Evolutionary conservation across 2,329 filamentous ascomycete genomes (phyloP).

Genomic region (Fusarium nygamai): DNA sequence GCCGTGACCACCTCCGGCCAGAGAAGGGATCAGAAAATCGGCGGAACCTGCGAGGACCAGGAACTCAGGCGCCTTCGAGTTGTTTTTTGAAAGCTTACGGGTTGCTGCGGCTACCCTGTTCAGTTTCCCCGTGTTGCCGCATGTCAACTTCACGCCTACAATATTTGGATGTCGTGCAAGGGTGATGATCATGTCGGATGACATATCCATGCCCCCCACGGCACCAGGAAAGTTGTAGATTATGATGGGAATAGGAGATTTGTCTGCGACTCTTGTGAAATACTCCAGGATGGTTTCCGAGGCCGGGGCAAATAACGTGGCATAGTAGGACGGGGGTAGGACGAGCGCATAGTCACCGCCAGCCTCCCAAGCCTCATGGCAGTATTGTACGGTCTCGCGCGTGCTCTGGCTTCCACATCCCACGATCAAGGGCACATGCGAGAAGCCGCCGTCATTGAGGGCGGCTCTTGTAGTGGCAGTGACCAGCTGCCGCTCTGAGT

Average conservation of each 20-base stretch:
- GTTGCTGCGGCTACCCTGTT: conserved; percentile 70
- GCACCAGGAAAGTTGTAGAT: conserved; percentile 78
- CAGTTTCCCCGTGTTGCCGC: conserved; percentile 76
- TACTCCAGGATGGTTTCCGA: conserved; percentile 67
- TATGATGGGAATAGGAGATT: conserved; percentile 71
- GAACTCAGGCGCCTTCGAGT: conserved; percentile 56
- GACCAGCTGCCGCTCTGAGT: conserved; percentile 74
- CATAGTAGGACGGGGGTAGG: conserved; percentile 81
- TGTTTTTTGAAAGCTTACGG: conserved; percentile 50
- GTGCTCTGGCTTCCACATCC: conserved; percentile 80
- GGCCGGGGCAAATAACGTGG: conserved; percentile 67
- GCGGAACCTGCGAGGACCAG: conserved; percentile 77
- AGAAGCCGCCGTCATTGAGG: conserved; percentile 71
- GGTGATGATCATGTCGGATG: conserved; percentile 69
- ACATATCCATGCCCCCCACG: conserved; percentile 70
- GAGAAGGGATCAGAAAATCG: conserved; percentile 76
- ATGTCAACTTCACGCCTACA: conserved; percentile 75
- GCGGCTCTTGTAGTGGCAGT: conserved; percentile 76
- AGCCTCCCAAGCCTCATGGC: conserved; percentile 72
- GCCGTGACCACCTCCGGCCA: conserved; percentile 75
- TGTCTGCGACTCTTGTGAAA: conserved; percentile 72
- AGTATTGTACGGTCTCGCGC: conserved; percentile 75
- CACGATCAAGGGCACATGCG: conserved; percentile 76
- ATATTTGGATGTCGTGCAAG: conserved; percentile 72
- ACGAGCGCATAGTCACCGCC: conserved; percentile 82